A percentile compares a stretch with the other conserved stretches of the same genome.
Evolutionary conservation across 2,329 filamentous ascomycete species (phyloP).

Genomic region (Penicillium sp.): DNA sequence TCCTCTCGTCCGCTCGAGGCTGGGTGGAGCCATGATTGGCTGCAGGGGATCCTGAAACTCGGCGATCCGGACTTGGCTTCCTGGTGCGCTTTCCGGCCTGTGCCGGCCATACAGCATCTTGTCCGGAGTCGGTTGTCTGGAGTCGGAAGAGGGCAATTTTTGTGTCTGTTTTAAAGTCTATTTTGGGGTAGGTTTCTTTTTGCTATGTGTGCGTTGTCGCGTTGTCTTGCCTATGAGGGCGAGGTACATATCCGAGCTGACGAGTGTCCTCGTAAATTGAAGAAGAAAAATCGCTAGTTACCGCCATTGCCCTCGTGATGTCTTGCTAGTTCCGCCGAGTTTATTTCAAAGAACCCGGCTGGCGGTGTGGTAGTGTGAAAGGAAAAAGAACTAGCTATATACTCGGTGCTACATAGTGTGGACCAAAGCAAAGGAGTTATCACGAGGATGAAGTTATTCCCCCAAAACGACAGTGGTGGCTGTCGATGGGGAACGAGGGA

Average conservation of each 20-base stretch:
- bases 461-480: not conserved
- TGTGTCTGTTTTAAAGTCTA: not conserved
- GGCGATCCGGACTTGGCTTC: constrained; percentile 29
- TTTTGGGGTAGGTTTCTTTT: not conserved
- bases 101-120: constrained; percentile 16
- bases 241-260: not conserved
- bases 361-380: not conserved
- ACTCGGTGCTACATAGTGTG: not conserved
- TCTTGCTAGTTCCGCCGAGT: constrained; percentile 13
- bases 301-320: constrained; percentile 15
- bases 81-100: constrained; percentile 24
- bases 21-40: constrained; percentile 26
- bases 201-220: not conserved
- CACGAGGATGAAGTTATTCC: not conserved
- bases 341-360: not conserved
- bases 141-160: constrained; percentile 1
- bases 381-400: not conserved
- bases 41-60: constrained; percentile 27
- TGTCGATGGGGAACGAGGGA: not conserved
- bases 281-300: not conserved
- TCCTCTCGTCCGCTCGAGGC: constrained; percentile 21
- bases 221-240: constrained; percentile 5
- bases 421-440: not conserved
- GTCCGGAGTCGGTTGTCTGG: not conserved
- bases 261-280: not conserved